Evolutionary conservation across 23 red algal genomes (phyloP).

Genomic region (Pyropia haitanensis): DNA sequence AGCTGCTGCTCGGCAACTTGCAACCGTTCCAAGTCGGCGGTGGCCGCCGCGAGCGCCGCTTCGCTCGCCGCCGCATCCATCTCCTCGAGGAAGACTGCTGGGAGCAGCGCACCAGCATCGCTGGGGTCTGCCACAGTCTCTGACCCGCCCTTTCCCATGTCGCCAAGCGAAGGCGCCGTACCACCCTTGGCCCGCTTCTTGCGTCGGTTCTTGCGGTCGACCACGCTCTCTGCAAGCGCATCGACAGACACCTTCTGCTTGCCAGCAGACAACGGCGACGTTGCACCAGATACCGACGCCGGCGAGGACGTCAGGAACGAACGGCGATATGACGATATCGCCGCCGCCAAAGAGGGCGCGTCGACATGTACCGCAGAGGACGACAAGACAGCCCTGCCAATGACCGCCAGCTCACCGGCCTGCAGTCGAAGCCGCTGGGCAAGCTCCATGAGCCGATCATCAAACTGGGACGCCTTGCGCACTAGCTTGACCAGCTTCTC

Average conservation of each 20-base stretch:
- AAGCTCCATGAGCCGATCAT: constrained; percentile 9
- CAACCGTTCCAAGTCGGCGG: no score
- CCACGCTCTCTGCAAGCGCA: constrained; percentile 22
- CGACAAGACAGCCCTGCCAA: constrained; percentile 13
- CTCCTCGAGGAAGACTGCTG: no score
- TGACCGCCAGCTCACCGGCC: constrained; percentile 5
- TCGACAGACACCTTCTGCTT: constrained; percentile 23
- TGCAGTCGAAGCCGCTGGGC: constrained; percentile 16
- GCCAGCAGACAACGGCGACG: constrained; percentile 12
- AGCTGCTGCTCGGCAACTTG: no score
- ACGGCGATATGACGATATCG: constrained; percentile 31
- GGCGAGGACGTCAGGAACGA: constrained; percentile 22
- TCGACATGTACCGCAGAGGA: constrained; percentile 13
- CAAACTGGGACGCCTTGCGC: constrained; percentile 37
- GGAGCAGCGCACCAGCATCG: no score
- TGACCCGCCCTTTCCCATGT: no score
- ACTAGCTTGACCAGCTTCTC: constrained; percentile 47
- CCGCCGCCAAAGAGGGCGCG: constrained; percentile 36
- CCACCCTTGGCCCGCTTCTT: no score
- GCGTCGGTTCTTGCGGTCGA: no score
- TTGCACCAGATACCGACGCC: constrained; percentile 5
- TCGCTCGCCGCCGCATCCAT: no score
- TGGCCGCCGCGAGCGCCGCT: no score
- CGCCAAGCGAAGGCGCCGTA: no score
- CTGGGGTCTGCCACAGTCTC: no score